Conservation (phyloP, 805 yeast genomes). For the Yamadazyma kitorensis region DNA sequence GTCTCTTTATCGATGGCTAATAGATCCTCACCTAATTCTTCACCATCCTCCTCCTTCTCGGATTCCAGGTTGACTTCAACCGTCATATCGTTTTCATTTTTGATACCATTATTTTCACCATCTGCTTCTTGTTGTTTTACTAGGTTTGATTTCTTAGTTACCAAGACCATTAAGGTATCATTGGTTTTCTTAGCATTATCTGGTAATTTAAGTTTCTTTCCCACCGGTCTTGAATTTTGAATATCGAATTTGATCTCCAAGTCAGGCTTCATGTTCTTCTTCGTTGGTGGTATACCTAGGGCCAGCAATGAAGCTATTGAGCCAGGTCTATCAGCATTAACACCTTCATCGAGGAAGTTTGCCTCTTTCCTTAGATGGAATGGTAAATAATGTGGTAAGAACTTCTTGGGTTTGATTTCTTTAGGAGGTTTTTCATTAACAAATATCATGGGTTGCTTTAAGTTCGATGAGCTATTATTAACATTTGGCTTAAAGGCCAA, state of each 20-base stretch:
- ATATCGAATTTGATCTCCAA: conserved; percentile 28
- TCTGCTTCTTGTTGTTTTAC: not conserved
- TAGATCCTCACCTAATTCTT: conserved; percentile 6
- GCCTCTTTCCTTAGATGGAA: conserved; percentile 14
- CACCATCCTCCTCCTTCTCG: not conserved
- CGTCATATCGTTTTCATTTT: conserved; percentile 7
- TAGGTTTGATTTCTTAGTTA: conserved; percentile 3
- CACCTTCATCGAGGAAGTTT: conserved; percentile 11
- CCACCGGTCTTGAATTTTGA: conserved; percentile 27
- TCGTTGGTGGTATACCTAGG: conserved; percentile 18
- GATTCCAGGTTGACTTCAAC: not conserved
- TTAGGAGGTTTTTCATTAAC: not conserved
- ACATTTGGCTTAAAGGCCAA: too few species aligned
- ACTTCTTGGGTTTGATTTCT: conserved; percentile 13
- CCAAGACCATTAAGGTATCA: conserved; percentile 12
- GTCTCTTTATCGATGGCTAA: conserved; percentile 11
- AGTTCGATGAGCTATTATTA: too few species aligned
- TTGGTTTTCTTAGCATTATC: conserved; percentile 24
- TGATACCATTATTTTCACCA: conserved; percentile 5
- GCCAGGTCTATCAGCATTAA: conserved; percentile 13
- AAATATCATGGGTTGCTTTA: not conserved
- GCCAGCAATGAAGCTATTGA: conserved; percentile 10
- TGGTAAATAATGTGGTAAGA: conserved; percentile 34
- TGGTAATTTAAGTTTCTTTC: conserved; percentile 20
- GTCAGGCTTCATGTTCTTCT: conserved; percentile 29